Base-by-base conservation (phyloP, 306 rosid species). In the Ochetophila trinervis region DNA sequence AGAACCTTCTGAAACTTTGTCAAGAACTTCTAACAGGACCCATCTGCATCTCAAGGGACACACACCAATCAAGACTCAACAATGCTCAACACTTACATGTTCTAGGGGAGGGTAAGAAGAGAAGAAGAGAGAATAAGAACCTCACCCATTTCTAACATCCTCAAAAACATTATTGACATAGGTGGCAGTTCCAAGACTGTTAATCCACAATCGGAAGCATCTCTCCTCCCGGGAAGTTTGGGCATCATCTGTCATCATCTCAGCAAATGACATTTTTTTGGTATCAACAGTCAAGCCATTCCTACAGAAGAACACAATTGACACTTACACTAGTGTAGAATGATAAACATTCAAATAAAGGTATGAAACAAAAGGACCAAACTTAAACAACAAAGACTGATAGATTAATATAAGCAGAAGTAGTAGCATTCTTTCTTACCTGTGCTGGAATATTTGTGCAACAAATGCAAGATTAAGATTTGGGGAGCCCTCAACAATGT, bases 401-500 rank as follows among this genome's bases (percentile, higher is more conserved):
- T 76, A 67, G 42, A 57, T 71, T n/a, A 56, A 63, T 70, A 24
- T 60, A 64, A 24, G 57, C 52, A 16, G 54, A 47, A 65, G 24
- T 20, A 2, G 49, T 20, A 60, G 15, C 42, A 5, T 24, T 66
- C 55, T 62, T 68, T 70, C 86, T 81, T 76, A 91, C 99, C 99
- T 90, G 53, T 88, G 94, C 82, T 94, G 99, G 85, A 94, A 94
- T 70, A 94, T 86, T 79, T 90, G 95, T 21, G 99, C 99, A 77
- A 94, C 99, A 82, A 94, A 94, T 63, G 99, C 99, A 80, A 94
- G 99, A 83, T 94, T 94, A 57, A 94, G 97, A 83, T 94, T 94
- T 55, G 99, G 95, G 13, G 97, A 94, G 66, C 99, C 99, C 78
- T 94, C 97, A 55, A 80, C 82, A 57, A 94, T 94, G 82, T 94